Base-by-base conservation (phyloP, 345 rosid genomes). In the Boechera stricta region DNA sequence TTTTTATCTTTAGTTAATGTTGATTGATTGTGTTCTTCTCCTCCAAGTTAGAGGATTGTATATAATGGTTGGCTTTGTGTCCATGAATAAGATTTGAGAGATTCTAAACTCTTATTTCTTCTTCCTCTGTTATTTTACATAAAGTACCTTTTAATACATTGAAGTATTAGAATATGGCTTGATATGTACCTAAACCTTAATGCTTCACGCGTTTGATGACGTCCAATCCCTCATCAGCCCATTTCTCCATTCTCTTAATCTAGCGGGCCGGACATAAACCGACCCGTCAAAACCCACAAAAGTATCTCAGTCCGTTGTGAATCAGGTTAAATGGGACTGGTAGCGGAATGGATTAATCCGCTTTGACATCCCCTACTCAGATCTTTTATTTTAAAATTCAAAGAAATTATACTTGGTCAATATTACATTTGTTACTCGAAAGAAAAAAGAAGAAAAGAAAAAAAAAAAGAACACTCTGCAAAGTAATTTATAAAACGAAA, bases 401-500 rank as follows among this genome's bases (percentile, higher is more conserved):
- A 61, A 60, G 18, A 49, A 41, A 10, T 4, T 29, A 10, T 15
- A 5, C 12, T 15, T 48, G 35, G 38, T 24, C 38, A 8, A 0
- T 16, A 57, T 9, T 55, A 36, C 21, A 31, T 29, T 32, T 55
- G 61, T 57, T 39, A 55, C 26, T 2, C 28, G 32, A 33, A 28
- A 28, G 29, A 28, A 21, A 21, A 4, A 35, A 72, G 36, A 38
- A 41, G 9, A 38, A 7, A 9, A 24, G 11, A 18, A 5, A 2
- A 6, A 12, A 9, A 28, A 47, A 28, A 26, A 41, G 29, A 56
- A 49, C 41, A 36, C 26, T 26, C 48, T 42, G 49, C 70, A 52
- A 55, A 65, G 45, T 1, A 53, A 44, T 31, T 38, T 15, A 45
- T 47, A 38, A 9, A 36, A 67, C 12, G 73, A 75, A 75, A 67